These are phyloP conservation scores for Ceratobasidium sp. DNA, from an alignment of 1,284 basidiomycete species.

Conservation along the genomic window DNA sequence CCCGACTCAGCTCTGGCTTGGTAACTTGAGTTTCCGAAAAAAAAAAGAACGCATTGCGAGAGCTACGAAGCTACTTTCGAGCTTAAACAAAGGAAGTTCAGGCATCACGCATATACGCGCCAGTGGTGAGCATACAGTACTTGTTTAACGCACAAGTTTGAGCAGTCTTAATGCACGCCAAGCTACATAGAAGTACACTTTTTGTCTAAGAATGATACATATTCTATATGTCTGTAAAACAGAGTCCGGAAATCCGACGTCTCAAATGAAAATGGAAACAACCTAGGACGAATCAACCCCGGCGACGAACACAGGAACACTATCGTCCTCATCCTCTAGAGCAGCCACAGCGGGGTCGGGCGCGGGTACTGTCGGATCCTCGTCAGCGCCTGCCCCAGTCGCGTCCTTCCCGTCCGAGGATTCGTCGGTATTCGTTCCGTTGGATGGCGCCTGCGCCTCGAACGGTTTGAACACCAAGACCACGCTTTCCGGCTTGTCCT, in stretches of 20 bases:
- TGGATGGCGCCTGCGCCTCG: not conserved
- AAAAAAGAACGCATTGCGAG: no score
- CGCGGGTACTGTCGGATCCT: not conserved
- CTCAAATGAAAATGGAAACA: slow-evolving; percentile 15
- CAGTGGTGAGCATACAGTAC: no score
- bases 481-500: slow-evolving; percentile 18
- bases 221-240: slow-evolving; percentile 8
- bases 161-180: not conserved
- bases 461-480: slow-evolving; percentile 41
- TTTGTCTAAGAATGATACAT: not conserved
- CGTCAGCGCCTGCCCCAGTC: not conserved
- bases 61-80: no score
- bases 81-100: no score
- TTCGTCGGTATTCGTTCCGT: slow-evolving; percentile 4
- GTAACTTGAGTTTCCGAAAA: no score
- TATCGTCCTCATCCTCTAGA: not conserved
- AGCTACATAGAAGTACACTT: not conserved
- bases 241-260: slow-evolving; percentile 6
- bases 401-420: not conserved
- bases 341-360: not conserved
- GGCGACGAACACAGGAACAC: slow-evolving; percentile 32
- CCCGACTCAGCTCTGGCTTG: no score
- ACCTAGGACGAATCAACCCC: not conserved
- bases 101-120: no score
- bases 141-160: no score